phyloP scores from a whole-genome alignment of 805 yeast species.

The Ogataea philodendri region DNA sequence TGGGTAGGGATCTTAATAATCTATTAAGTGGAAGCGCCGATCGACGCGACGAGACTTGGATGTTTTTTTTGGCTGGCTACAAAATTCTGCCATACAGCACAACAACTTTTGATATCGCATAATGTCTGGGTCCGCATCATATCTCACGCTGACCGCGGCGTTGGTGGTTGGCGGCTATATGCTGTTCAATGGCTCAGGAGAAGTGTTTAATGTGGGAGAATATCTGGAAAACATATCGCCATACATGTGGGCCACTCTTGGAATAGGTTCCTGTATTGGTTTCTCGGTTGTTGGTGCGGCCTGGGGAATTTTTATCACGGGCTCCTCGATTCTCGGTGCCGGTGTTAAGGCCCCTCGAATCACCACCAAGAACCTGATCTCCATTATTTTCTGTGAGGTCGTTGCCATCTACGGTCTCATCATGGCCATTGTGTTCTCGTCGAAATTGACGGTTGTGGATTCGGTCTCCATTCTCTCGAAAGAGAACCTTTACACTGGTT shows the following conservation, averaged over 20 bases:
- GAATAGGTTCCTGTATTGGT: slow-evolving; percentile 89
- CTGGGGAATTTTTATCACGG: slow-evolving; percentile 98
- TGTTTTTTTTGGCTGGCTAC: slow-evolving; percentile 3
- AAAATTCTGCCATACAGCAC: slow-evolving; percentile 14
- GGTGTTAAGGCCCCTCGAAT: slow-evolving; percentile 98
- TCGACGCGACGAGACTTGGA: slow-evolving; percentile 11
- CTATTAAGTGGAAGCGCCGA: slow-evolving; percentile 3
- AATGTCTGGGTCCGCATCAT: slow-evolving; percentile 20
- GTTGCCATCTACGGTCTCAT: slow-evolving; percentile 98
- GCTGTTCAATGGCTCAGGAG: slow-evolving; percentile 91
- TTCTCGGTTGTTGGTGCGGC: slow-evolving; percentile 96
- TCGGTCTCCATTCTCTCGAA: slow-evolving; percentile 64
- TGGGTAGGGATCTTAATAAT: slow-evolving; percentile 1
- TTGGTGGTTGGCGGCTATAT: slow-evolving; percentile 44
- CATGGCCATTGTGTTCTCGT: slow-evolving; percentile 94
- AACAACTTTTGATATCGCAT: slow-evolving; percentile 9
- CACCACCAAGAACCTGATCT: slow-evolving; percentile 93
- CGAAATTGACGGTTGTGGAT: slow-evolving; percentile 74
- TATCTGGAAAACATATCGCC: slow-evolving; percentile 86
- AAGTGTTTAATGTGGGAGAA: slow-evolving; percentile 85
- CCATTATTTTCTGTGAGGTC: slow-evolving; percentile 97
- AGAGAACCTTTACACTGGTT: slow-evolving; percentile 91
- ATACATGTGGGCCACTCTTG: slow-evolving; percentile 94
- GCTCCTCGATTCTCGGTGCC: slow-evolving; percentile 92
- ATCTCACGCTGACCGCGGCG: slow-evolving; percentile 30